Evolutionary conservation across 2,329 filamentous ascomycete species (phyloP), one percentile per base, ranked within the genome.

Genomic region (Fusarium burgessii): DNA sequence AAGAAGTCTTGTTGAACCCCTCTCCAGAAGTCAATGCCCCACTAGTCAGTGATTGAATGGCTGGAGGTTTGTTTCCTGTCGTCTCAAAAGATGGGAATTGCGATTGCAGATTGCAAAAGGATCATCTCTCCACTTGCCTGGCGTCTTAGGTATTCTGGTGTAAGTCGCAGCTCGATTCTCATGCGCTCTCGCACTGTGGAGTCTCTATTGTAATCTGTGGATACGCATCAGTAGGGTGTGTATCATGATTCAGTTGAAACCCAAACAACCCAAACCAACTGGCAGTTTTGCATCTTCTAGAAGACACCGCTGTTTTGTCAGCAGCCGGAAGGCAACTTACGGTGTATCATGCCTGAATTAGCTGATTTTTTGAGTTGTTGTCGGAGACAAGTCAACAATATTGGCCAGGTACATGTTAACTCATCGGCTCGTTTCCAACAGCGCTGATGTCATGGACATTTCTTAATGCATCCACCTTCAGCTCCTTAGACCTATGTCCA

Each of bases 281-380:
- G 46, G 50, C 47, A 56, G 35, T 47, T 29, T 35, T 46, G 46
- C 33, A 49, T 54, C 38, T 60, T 71, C 41, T 51, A 68, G 49
- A 70, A 68, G 68, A 71, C 68, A 71, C 68, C 68, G 63, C 63
- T 61, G 45, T 71, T 71, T 70, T 45, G 54, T 69, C 18, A 58
- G 42, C 42, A 43, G 20, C 13, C 36, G 38, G 55, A 52, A 40
- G 35, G 55, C 18, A 41, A 62, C 33, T n/a, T 56, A 59, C 51
- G 45, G 51, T 50, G 59, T 66, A 59, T 59, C 61, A 45, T 33
- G n/a, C 29, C 33, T 35, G 17, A 9, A 32, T 45, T 20, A 27
- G 42, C 35, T 55, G 32, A 13, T 27, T 27, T 56, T 7, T 42
- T 33, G 27, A 36, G 9, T 36, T 55, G 27, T 20, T 32, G 45